These are phyloP conservation scores for Candida ulmi DNA, from an alignment of 805 yeast genomes.

Conservation along the genomic window DNA sequence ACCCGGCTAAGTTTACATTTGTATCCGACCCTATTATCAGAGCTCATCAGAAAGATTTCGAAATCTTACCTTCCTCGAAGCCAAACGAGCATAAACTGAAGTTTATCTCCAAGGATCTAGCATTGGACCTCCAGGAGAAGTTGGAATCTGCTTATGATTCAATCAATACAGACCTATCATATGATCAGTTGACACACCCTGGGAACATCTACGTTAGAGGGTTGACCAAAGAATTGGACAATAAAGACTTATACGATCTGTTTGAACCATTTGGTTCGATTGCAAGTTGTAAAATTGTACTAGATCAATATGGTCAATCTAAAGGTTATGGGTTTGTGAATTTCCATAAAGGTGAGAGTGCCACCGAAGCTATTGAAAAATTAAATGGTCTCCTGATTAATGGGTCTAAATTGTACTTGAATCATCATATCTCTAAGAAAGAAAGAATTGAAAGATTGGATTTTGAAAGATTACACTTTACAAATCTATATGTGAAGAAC, in stretches of 20 bases:
- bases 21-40: not conserved
- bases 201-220: constrained; percentile 53
- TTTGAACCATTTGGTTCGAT: constrained; percentile 36
- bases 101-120: constrained; percentile 17
- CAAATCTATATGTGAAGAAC: constrained; percentile 46
- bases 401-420: constrained; percentile 35
- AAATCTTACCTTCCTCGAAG: not conserved
- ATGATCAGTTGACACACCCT: constrained; percentile 40
- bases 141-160: not conserved
- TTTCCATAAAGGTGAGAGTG: constrained; percentile 44
- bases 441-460: constrained; percentile 46
- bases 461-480: constrained; percentile 39
- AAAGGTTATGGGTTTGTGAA: constrained; percentile 65
- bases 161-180: constrained; percentile 14
- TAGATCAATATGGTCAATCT: constrained; percentile 39
- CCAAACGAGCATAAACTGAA: constrained; percentile 7
- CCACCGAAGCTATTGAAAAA: constrained; percentile 53
- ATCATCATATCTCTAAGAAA: constrained; percentile 56
- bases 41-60: not conserved
- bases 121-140: constrained; percentile 5
- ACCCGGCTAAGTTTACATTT: not conserved
- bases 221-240: constrained; percentile 31
- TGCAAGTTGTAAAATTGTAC: constrained; percentile 39
- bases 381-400: constrained; percentile 41
- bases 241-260: constrained; percentile 30